Conservation (phyloP, 805 yeast species). For the Candida loeiensis region DNA sequence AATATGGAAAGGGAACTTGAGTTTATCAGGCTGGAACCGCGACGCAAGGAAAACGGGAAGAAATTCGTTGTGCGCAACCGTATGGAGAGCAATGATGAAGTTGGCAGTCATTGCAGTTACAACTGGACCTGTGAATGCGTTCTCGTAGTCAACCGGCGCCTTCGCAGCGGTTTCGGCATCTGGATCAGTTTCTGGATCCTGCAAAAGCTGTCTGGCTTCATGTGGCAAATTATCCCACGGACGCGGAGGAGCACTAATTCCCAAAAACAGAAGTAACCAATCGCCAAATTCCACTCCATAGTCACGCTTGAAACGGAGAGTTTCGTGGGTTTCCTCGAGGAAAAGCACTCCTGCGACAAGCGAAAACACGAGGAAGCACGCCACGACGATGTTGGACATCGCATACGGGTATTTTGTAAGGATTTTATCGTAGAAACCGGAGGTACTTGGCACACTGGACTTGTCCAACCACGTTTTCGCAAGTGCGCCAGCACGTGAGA, state of each 20-base stretch:
- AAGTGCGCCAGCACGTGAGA: neutral
- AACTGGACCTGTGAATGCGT: conserved; percentile 30
- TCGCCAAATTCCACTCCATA: conserved; percentile 47
- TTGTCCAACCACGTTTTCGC: neutral
- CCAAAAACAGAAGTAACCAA: conserved; percentile 16
- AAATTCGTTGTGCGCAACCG: conserved; percentile 32
- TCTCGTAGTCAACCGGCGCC: conserved; percentile 6
- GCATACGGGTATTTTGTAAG: conserved; percentile 46
- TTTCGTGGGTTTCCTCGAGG: conserved; percentile 51
- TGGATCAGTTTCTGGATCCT: neutral
- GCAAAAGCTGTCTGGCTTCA: conserved; percentile 6
- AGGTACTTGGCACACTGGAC: too few species aligned
- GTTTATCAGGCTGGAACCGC: conserved; percentile 20
- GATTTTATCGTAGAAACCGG: conserved; percentile 19
- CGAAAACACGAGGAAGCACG: conserved; percentile 34
- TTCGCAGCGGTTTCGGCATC: conserved; percentile 1
- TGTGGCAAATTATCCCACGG: conserved; percentile 18
- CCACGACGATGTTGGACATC: conserved; percentile 49
- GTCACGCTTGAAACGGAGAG: conserved; percentile 37
- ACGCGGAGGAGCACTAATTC: conserved; percentile 17
- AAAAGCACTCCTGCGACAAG: conserved; percentile 41
- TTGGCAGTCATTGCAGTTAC: conserved; percentile 30
- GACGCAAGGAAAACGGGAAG: conserved; percentile 37
- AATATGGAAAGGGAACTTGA: conserved; percentile 33
- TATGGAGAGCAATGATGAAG: conserved; percentile 32